Conservation (phyloP, 176 grass and related monocot genomes). For the Pharus latifolius region DNA sequence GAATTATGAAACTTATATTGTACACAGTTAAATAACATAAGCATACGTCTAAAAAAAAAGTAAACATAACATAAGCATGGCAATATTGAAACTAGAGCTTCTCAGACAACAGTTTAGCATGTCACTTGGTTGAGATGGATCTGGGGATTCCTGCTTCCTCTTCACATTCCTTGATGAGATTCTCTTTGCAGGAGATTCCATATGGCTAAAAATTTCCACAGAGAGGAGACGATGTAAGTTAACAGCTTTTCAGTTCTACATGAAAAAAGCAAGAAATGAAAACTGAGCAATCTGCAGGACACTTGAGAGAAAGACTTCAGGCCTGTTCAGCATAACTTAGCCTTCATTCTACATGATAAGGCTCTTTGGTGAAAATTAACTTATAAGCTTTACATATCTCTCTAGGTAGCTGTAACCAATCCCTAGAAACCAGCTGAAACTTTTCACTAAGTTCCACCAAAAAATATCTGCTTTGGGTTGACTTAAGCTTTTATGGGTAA, state of each 20-base stretch:
- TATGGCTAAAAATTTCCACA: slow-evolving; percentile 43
- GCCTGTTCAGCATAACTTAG: not conserved
- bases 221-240: not conserved
- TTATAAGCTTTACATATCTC: not conserved
- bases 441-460: not conserved
- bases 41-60: too few relatives aligned
- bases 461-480: not conserved
- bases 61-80: not conserved
- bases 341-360: not conserved
- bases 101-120: slow-evolving; percentile 1
- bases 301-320: not conserved
- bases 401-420: not conserved
- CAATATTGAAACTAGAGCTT: not conserved
- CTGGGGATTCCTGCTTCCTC: slow-evolving; percentile 92
- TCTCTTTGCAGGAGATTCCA: slow-evolving; percentile 82
- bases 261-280: not conserved
- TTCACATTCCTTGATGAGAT: slow-evolving; percentile 87
- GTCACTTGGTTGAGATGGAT: slow-evolving; percentile 70
- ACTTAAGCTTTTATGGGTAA: too few relatives aligned
- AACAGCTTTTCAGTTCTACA: not conserved
- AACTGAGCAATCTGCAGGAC: not conserved
- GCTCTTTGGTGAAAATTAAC: not conserved
- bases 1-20: slow-evolving; percentile 4
- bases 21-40: not conserved
- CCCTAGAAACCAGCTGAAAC: not conserved